Conservation (phyloP, 148 eudicot genomes). For the Cornus suecica region DNA sequence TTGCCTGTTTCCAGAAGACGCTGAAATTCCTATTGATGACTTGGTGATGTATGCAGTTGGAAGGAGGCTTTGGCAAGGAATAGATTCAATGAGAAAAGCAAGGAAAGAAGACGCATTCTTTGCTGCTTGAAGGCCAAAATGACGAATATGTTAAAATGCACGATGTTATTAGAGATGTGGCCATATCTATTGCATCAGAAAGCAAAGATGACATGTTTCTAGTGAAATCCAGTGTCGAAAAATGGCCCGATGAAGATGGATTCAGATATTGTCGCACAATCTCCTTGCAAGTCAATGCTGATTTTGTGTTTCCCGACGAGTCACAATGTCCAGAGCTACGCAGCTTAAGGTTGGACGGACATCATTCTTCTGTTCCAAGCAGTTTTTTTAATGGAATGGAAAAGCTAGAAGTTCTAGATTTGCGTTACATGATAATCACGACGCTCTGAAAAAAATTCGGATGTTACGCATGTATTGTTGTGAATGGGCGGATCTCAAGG, state of each 20-base stretch:
- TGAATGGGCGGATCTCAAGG: background rate
- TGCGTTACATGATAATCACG: background rate
- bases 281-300: background rate
- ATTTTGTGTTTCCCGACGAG: background rate
- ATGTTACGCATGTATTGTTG: background rate
- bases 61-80: background rate
- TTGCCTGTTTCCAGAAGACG: constrained; percentile 14
- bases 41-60: background rate
- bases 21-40: background rate
- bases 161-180: constrained; percentile 22
- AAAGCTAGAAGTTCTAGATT: constrained; percentile 2
- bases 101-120: background rate
- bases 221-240: background rate
- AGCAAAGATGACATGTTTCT: constrained; percentile 2
- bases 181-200: background rate
- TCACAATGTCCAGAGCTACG: constrained; percentile 4
- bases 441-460: background rate
- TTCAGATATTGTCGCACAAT: background rate
- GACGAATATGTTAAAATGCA: constrained; percentile 11
- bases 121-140: background rate
- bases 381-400: background rate
- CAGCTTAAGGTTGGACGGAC: constrained; percentile 1
- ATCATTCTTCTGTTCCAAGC: background rate
- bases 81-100: background rate
- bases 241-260: background rate